These are phyloP conservation scores for Dothistroma pini DNA, from an alignment of 2,329 filamentous ascomycete species.

Conservation along the genomic window DNA sequence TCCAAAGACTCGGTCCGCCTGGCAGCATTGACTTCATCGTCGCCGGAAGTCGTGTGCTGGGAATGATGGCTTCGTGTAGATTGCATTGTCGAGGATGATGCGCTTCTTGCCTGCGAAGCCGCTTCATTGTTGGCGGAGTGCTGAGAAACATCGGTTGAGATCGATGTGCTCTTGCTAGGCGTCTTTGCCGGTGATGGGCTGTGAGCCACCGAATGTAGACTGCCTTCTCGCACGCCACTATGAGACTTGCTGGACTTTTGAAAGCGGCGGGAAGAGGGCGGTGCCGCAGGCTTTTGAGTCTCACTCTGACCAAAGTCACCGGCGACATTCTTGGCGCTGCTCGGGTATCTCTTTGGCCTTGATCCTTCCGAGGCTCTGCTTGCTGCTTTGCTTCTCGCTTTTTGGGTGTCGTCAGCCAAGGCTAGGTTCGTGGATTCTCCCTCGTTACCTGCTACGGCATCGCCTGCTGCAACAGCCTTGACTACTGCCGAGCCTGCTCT, in stretches of 20 bases:
- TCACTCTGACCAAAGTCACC: neutral
- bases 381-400: neutral
- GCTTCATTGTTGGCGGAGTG: neutral
- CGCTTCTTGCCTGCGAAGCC: neutral
- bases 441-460: neutral
- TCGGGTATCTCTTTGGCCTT: neutral
- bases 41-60: neutral
- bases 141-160: neutral
- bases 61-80: neutral
- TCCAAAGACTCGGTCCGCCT: neutral
- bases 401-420: neutral
- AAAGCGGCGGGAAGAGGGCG: neutral
- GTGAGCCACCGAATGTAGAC: neutral
- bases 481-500: neutral
- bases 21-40: neutral
- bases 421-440: too few species aligned
- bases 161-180: neutral
- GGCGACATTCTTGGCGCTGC: neutral
- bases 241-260: neutral
- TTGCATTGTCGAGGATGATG: neutral
- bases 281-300: neutral
- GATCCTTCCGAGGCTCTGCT: neutral
- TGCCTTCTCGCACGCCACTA: neutral
- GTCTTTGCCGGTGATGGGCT: neutral
- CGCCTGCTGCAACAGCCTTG: neutral